These are phyloP conservation scores for Paecilomyces formosus DNA, from an alignment of 2,329 filamentous ascomycete genomes.

Conservation along the genomic window DNA sequence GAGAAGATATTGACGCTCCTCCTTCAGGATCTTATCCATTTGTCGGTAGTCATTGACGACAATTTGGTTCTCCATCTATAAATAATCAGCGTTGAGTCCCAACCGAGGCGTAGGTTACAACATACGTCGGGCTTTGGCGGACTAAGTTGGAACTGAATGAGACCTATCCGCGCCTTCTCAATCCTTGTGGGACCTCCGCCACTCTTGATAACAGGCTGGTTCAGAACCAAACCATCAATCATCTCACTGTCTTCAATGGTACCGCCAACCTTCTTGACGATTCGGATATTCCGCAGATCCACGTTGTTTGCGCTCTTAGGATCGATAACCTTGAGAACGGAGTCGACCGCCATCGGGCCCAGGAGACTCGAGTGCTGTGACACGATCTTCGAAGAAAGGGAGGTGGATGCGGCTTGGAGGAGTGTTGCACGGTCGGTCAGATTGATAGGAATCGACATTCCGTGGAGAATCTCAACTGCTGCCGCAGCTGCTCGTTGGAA, in stretches of 20 bases:
- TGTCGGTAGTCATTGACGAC: slow-evolving; percentile 98
- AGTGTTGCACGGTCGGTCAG: slow-evolving; percentile 82
- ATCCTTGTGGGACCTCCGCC: slow-evolving; percentile 84
- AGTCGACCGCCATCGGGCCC: slow-evolving; percentile 96
- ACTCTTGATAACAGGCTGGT: slow-evolving; percentile 88
- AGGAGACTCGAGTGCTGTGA: slow-evolving; percentile 92
- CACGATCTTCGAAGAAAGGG: slow-evolving; percentile 96
- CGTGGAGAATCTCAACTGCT: slow-evolving; percentile 81
- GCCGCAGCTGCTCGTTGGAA: slow-evolving; percentile 92
- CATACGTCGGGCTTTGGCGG: slow-evolving; percentile 91
- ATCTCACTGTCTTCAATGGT: slow-evolving; percentile 98
- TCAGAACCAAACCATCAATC: slow-evolving; percentile 87
- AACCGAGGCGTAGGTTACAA: slow-evolving; percentile 7
- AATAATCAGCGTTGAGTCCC: slow-evolving; percentile 11
- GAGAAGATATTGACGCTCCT: slow-evolving; percentile 93
- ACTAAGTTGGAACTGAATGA: slow-evolving; percentile 98
- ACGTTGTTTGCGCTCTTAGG: slow-evolving; percentile 93
- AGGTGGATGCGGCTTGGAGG: slow-evolving; percentile 93
- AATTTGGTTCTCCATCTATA: slow-evolving; percentile 96
- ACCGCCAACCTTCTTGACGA: slow-evolving; percentile 94
- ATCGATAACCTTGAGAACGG: slow-evolving; percentile 92
- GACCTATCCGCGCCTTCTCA: slow-evolving; percentile 93
- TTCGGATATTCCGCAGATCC: slow-evolving; percentile 90
- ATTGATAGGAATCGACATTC: slow-evolving; percentile 91
- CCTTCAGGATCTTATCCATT: slow-evolving; percentile 99